Evolutionary conservation across 164 flowering plant species (phyloP), one percentile per base, ranked within the genome.

Genomic region (Santalum album): DNA sequence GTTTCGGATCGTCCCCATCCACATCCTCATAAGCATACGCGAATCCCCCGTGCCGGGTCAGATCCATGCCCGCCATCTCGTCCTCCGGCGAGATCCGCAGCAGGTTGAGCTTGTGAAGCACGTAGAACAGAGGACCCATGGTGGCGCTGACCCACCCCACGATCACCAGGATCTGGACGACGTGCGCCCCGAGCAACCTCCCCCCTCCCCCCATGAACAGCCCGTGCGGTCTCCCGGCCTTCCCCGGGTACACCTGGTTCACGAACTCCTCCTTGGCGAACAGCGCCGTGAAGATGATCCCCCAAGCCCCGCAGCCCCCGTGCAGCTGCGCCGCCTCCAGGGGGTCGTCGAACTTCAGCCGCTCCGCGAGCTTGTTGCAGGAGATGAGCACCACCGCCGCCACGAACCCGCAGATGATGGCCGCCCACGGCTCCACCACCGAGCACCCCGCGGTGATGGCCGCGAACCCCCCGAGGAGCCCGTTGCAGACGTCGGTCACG

Each of bases 251-350:
- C 1, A 78, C 85, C 56, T 87, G 73, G 29, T 54, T 60, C 27
- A 87, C 87, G 60, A 70, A 87, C 32, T 63, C 62, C 56, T 82
- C 56, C 0, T 22, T 63, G 0, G 89, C 95, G 45, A 87, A 84
- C 17, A 87, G 59, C 4, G 76, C 87, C 1, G 95, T 87, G 72
- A 87, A 87, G 0, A 87, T 70, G 12, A 87, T 61, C 6, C 95
- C 95, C 95, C 95, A 87, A 1, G 90, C 74, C 1, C 95, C 95
- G 43, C 95, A 86, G 3, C 95, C 95, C 2, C 90, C 95, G 59
- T 86, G 95, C 18, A 86, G 58, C 56, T 86, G 95, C 0, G 90
- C 79, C 1, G 90, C 95, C 67, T 86, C 95, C 2, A 86, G 44
- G 0, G 95, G 90, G 56, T 86, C 95, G 58, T 86, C 95, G 63